Percentiles rank a stretch among this genome's conserved stretches.
Evolutionary conservation across 345 rosid genomes (phyloP).

Genomic region (Excoecaria agallocha): DNA sequence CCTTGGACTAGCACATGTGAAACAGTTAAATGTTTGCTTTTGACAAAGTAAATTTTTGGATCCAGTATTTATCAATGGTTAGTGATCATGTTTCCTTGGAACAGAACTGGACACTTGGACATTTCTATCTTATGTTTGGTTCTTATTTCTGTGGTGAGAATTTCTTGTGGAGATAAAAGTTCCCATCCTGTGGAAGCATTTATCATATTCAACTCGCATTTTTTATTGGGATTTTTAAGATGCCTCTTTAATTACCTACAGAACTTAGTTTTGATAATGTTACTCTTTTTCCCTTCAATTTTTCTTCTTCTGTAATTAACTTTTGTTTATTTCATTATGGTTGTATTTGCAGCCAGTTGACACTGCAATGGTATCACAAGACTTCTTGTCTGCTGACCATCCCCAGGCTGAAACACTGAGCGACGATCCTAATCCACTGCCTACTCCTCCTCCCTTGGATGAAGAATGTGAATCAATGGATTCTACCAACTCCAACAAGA

Average conservation of each 20-base stretch:
- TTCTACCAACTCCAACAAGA: conserved; percentile 73
- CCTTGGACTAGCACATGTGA: neutral
- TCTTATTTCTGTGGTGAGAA: neutral
- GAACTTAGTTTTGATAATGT: neutral
- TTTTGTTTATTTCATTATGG: conserved; percentile 1
- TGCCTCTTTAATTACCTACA: neutral
- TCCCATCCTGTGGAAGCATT: neutral
- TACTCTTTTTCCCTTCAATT: neutral
- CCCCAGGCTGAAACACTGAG: conserved; percentile 43
- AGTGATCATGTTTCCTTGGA: neutral
- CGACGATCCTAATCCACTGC: conserved; percentile 40
- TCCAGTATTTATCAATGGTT: neutral
- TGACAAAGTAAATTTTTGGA: neutral
- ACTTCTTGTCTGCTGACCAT: conserved; percentile 42
- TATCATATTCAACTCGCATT: neutral
- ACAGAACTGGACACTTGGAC: neutral
- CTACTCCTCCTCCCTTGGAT: conserved; percentile 55
- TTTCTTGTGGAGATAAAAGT: neutral
- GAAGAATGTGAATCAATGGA: conserved; percentile 97
- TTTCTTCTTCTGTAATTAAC: neutral
- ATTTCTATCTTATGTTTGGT: neutral
- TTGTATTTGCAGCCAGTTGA: conserved; percentile 54
- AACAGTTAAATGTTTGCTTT: neutral
- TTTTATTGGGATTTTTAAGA: neutral
- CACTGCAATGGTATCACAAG: conserved; percentile 52